Percentiles rank a stretch among this genome's conserved stretches.
Conservation (phyloP, 2,329 filamentous ascomycete genomes). For the Beauveria brongniartii region DNA sequence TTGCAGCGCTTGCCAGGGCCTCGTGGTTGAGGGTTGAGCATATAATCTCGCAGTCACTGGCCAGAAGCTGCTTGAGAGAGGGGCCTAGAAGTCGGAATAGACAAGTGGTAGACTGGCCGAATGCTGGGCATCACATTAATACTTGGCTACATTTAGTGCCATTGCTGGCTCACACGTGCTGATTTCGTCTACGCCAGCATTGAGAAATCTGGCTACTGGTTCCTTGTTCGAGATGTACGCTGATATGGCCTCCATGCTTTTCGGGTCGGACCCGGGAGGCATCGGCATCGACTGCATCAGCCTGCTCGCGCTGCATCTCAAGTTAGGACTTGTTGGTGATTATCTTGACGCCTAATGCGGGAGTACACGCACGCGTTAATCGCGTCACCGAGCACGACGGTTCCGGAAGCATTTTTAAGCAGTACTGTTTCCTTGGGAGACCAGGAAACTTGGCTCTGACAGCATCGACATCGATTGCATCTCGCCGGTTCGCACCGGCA, state of each 20-base stretch:
- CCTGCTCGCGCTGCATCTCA: not conserved
- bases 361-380: not conserved
- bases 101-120: not conserved
- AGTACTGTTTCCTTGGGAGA: not conserved
- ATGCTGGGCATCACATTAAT: not conserved
- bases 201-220: not conserved
- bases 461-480: not conserved
- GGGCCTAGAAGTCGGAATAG: not conserved
- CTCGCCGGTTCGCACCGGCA: not conserved
- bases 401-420: constrained; percentile 11
- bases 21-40: not conserved
- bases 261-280: not conserved
- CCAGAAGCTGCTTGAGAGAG: not conserved
- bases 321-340: not conserved
- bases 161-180: not conserved
- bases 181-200: not conserved
- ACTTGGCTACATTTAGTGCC: not conserved
- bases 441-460: not conserved
- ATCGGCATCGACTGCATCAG: constrained; percentile 10
- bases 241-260: not conserved
- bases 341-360: not conserved
- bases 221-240: not conserved
- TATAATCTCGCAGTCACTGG: not conserved
- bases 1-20: not conserved
- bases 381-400: not conserved